A percentile compares a stretch with the other conserved stretches of the same genome.
These are phyloP conservation scores for Lactarius hatsudake DNA, from an alignment of 768 basidiomycete genomes.

Conservation along the genomic window DNA sequence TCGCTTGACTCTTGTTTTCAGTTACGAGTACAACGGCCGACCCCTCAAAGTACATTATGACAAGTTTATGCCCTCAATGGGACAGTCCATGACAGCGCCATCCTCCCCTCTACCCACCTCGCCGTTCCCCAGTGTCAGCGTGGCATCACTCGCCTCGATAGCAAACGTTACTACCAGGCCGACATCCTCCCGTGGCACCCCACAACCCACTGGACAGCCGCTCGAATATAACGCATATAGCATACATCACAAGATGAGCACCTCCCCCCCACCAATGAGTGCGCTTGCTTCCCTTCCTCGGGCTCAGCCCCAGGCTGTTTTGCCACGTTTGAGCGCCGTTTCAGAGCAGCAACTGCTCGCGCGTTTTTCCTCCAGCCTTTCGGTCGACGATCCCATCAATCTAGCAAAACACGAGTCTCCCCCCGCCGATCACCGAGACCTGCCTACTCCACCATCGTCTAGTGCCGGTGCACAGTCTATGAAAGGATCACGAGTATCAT, in stretches of 20 bases:
- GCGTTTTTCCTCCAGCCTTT: conserved; percentile 2
- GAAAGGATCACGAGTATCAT: conserved; percentile 18
- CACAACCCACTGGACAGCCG: conserved; percentile 1
- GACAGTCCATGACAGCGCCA: conserved; percentile 23
- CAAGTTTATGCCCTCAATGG: conserved; percentile 55
- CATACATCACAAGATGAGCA: conserved; percentile 2
- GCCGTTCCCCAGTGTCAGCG: conserved; percentile 6
- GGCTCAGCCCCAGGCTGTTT: conserved; percentile 16
- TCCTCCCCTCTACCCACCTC: conserved; percentile 21
- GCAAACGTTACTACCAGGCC: conserved; percentile 12
- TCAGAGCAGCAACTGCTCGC: conserved; percentile 15
- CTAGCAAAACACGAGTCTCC: conserved; percentile 11
- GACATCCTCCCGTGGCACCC: conserved; percentile 12
- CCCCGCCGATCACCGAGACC: background rate
- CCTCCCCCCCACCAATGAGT: conserved; percentile 11
- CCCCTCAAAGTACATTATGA: conserved; percentile 89
- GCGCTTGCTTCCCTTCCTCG: conserved; percentile 10
- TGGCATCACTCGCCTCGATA: conserved; percentile 7
- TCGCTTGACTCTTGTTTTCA: conserved; percentile 33
- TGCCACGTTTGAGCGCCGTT: background rate
- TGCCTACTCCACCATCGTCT: conserved; percentile 27
- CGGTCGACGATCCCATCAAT: background rate
- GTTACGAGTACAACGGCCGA: conserved; percentile 86
- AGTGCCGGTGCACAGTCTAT: conserved; percentile 19
- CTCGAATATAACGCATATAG: conserved; percentile 14